Conservation (phyloP, 2,329 filamentous ascomycete genomes). For the Beauveria bassiana region DNA sequence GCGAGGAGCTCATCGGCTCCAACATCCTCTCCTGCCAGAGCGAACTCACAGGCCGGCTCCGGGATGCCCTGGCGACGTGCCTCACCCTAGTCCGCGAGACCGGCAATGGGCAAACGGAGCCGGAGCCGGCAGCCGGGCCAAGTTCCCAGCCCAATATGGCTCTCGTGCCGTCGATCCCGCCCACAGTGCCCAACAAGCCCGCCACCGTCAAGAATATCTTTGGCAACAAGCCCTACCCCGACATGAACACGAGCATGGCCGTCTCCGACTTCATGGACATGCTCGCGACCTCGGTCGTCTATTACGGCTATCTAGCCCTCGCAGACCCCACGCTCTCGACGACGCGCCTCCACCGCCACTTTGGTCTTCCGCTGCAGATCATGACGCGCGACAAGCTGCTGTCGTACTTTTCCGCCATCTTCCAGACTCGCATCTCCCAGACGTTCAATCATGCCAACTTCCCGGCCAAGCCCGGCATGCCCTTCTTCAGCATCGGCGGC, state of each 20-base stretch:
- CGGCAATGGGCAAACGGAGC: not conserved
- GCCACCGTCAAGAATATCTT: not conserved
- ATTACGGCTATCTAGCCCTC: slow-evolving; percentile 13
- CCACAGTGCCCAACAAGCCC: not conserved
- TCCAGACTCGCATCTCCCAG: slow-evolving; percentile 11
- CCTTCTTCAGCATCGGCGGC: slow-evolving; percentile 57
- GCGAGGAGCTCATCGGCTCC: slow-evolving; percentile 14
- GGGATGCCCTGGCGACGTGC: slow-evolving; percentile 14
- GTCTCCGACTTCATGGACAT: slow-evolving; percentile 14
- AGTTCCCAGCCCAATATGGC: not conserved
- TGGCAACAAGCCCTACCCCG: slow-evolving; percentile 5
- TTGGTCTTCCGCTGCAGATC: slow-evolving; percentile 11
- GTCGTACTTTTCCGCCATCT: slow-evolving; percentile 13
- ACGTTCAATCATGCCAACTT: not conserved
- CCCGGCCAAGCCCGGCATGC: slow-evolving; percentile 19
- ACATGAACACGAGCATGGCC: slow-evolving; percentile 6
- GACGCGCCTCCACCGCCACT: slow-evolving; percentile 10
- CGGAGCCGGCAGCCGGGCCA: not conserved
- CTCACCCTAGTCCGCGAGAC: slow-evolving; percentile 7
- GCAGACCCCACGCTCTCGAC: slow-evolving; percentile 11
- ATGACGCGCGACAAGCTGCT: slow-evolving; percentile 12
- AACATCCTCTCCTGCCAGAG: slow-evolving; percentile 12
- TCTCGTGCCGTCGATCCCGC: not conserved
- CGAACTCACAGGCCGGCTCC: slow-evolving; percentile 10
- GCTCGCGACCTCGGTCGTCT: slow-evolving; percentile 10